Evolutionary conservation across 2,329 filamentous ascomycete genomes (phyloP), one percentile per base, ranked within the genome.

Genomic region (Colletotrichum higginsianum): DNA sequence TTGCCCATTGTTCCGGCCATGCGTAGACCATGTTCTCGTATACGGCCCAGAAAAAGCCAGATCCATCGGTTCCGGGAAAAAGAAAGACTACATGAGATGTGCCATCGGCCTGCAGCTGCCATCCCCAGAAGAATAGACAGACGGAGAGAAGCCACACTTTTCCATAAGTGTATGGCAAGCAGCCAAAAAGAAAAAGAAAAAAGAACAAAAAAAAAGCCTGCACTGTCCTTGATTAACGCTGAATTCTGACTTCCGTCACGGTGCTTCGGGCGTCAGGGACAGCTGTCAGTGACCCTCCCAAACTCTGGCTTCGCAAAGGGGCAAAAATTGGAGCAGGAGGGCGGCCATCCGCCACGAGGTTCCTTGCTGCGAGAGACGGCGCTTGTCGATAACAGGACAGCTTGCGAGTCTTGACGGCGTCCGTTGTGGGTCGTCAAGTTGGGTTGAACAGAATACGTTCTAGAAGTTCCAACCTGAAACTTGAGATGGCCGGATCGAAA

Each of bases 391-490:
- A 64, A 69, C 55, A 68, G 69, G 57, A n/a, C 47, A 60, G 65
- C 58, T 71, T 71, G 69, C 69, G 69, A 69, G 58, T 47, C 15
- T 26, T 68, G 68, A 71, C 64, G 46, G 23, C 52, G 68, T 63
- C 52, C 40, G 58, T 63, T 26, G 60, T 68, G 65, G 65, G 35
- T 47, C 58, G 47, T 60, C 62, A 46, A 68, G 65, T 63, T 71
- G 69, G 58, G 65, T 64, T 63, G 65, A 68, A 71, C 69, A 47
- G 58, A 55, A 68, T 49, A 49, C 58, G 60, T 60, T 71, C 69
- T 68, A 49, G 53, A 68, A 71, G 69, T 68, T 64, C 68, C 65
- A 68, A 55, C 53, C 65, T 71, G 65, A 71, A 71, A 71, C 69
- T 64, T 68, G 58, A 47, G 58, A 71, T 62, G 68, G 68, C 58